Conservation (phyloP, 2,329 filamentous ascomycete species). For the Colletotrichum falcatum region DNA sequence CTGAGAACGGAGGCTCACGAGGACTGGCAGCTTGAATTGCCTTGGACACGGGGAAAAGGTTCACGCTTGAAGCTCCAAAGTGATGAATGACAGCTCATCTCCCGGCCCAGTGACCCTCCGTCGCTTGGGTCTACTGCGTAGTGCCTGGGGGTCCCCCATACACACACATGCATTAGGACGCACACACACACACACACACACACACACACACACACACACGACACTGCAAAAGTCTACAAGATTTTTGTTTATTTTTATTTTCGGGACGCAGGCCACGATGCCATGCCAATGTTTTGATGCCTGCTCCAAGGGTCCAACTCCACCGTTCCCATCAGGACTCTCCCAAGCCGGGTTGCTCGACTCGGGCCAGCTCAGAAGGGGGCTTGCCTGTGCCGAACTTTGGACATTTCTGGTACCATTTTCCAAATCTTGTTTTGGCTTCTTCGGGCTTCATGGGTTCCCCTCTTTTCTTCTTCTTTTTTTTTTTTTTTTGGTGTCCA, state of each 20-base stretch:
- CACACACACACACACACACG: not conserved
- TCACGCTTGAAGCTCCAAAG: conserved; percentile 9
- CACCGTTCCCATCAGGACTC: conserved; percentile 21
- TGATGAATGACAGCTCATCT: conserved; percentile 33
- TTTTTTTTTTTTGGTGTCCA: no score
- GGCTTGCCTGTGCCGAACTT: conserved; percentile 10
- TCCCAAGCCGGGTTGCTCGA: conserved; percentile 22
- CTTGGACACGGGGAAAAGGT: conserved; percentile 6
- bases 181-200: conserved; percentile 9
- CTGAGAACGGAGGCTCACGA: conserved; percentile 34
- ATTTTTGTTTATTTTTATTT: no score
- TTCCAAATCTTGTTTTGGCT: conserved; percentile 2
- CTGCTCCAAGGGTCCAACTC: conserved; percentile 37
- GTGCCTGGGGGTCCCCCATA: conserved; percentile 5
- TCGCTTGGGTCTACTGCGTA: conserved; percentile 6
- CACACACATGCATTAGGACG: not conserved
- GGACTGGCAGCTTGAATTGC: conserved; percentile 17
- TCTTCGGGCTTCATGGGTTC: not conserved
- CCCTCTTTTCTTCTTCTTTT: no score
- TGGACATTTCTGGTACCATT: conserved; percentile 2
- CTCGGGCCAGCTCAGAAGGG: conserved; percentile 22
- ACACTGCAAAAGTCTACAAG: conserved; percentile 2
- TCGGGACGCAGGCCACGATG: conserved; percentile 12
- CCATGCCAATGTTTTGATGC: conserved; percentile 20
- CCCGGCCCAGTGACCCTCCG: not conserved